phyloP scores from a whole-genome alignment of 2,329 filamentous ascomycete species.

The Arachnopeziza araneosa region DNA sequence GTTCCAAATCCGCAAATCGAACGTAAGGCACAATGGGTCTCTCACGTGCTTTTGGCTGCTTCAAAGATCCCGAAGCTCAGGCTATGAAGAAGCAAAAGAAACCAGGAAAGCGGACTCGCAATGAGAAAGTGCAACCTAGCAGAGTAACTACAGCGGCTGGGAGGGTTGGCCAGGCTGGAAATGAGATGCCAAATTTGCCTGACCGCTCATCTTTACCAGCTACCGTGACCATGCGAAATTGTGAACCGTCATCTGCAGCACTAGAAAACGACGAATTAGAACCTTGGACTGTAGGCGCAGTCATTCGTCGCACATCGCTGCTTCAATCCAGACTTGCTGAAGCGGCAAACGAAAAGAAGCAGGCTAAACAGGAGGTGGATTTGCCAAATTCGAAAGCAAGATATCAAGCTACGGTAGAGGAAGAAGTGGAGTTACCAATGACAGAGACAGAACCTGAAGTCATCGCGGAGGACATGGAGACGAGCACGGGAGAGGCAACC shows the following conservation, averaged over 20 bases:
- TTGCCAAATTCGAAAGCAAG: background rate
- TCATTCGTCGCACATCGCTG: constrained; percentile 1
- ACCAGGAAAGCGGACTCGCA: background rate
- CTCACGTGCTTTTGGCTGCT: background rate
- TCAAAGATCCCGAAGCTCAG: background rate
- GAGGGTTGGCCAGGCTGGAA: background rate
- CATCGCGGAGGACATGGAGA: background rate
- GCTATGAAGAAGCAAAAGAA: background rate
- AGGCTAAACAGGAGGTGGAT: background rate
- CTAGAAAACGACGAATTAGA: background rate
- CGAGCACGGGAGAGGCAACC: background rate
- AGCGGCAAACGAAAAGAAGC: background rate
- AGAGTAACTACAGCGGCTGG: background rate
- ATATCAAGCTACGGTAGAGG: background rate
- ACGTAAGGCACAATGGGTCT: background rate
- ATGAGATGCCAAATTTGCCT: background rate
- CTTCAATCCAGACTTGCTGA: constrained; percentile 2
- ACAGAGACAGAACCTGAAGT: background rate
- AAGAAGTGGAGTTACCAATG: background rate
- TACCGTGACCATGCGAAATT: background rate
- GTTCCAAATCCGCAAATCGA: background rate
- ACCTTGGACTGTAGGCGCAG: constrained; percentile 1
- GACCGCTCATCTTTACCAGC: background rate
- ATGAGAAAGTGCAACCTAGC: background rate
- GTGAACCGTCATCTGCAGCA: background rate